Conservation (phyloP, 331 rosid genomes). For the Quercus phellos region DNA sequence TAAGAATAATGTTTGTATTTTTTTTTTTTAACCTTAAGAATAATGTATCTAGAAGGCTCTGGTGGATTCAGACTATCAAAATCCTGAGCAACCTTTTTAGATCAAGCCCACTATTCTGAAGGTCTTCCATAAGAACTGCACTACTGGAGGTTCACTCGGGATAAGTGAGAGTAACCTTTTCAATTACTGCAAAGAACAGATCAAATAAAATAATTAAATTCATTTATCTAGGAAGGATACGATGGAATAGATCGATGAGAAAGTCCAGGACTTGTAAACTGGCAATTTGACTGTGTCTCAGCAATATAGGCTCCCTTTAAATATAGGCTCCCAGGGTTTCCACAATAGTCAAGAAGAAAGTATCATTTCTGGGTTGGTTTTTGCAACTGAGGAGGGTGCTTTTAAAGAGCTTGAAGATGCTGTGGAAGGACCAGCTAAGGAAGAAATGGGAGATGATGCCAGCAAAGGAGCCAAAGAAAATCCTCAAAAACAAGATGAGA, state of each 20-base stretch:
- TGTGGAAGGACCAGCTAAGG: constrained; percentile 30
- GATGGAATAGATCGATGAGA: constrained; percentile 2
- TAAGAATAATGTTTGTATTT: too few relatives aligned
- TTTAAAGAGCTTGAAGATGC: constrained; percentile 31
- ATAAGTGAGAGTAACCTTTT: too few relatives aligned
- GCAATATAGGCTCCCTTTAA: constrained; percentile 18
- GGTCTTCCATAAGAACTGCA: too few relatives aligned
- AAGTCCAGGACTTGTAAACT: constrained; percentile 7
- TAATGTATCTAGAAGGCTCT: too few relatives aligned
- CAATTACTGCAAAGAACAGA: too few relatives aligned
- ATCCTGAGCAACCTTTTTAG: too few relatives aligned
- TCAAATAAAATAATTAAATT: too few relatives aligned
- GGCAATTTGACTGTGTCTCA: constrained; percentile 7
- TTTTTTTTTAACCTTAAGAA: too few relatives aligned
- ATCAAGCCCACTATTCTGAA: too few relatives aligned
- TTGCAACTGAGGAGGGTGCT: constrained; percentile 23
- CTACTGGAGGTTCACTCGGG: too few relatives aligned
- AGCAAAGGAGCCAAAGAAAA: constrained; percentile 27
- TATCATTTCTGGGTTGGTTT: constrained; percentile 30
- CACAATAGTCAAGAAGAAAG: constrained; percentile 26
- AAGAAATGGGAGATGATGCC: constrained; percentile 28
- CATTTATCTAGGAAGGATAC: too few relatives aligned
- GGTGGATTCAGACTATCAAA: too few relatives aligned
- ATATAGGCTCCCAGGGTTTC: not conserved
- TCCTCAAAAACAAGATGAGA: constrained; percentile 10